Percentiles rank a stretch among this genome's conserved stretches.
These are phyloP conservation scores for Lomentospora prolificans DNA, from an alignment of 2,329 filamentous ascomycete genomes.

Conservation along the genomic window DNA sequence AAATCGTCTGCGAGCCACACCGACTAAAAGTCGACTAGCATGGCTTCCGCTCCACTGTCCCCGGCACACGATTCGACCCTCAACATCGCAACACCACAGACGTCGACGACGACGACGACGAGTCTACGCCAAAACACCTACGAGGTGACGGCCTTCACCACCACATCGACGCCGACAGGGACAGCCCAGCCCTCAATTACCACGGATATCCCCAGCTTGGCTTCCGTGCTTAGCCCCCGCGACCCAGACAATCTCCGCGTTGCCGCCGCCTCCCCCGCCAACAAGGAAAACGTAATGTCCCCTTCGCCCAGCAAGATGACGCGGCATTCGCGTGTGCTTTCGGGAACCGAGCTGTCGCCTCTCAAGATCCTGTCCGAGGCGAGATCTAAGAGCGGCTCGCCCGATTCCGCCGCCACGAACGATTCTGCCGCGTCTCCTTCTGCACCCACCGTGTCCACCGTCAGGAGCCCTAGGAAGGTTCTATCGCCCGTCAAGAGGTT, in stretches of 20 bases:
- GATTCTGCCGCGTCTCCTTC: conserved; percentile 12
- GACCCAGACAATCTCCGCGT: background rate
- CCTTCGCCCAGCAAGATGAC: conserved; percentile 6
- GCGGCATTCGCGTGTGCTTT: conserved; percentile 39
- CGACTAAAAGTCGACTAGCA: background rate
- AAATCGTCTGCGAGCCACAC: background rate
- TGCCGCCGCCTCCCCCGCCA: background rate
- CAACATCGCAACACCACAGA: conserved; percentile 1
- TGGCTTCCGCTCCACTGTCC: conserved; percentile 3
- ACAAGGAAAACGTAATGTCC: conserved; percentile 7
- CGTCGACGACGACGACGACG: background rate
- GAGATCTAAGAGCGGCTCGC: conserved; percentile 15
- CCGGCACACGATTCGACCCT: conserved; percentile 3
- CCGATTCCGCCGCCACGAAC: conserved; percentile 12
- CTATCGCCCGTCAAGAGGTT: conserved; percentile 46
- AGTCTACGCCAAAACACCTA: background rate
- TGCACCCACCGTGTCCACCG: conserved; percentile 14
- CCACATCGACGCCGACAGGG: background rate
- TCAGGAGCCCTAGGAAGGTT: conserved; percentile 36
- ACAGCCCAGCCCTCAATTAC: background rate
- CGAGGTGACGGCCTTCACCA: conserved; percentile 1
- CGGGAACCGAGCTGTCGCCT: conserved; percentile 46
- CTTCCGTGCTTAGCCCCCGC: background rate
- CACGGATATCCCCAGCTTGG: background rate
- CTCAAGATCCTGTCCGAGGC: conserved; percentile 41